Evolutionary conservation across 2,329 filamentous ascomycete genomes (phyloP).

Genomic region (Allantophomopsis cytisporea): DNA sequence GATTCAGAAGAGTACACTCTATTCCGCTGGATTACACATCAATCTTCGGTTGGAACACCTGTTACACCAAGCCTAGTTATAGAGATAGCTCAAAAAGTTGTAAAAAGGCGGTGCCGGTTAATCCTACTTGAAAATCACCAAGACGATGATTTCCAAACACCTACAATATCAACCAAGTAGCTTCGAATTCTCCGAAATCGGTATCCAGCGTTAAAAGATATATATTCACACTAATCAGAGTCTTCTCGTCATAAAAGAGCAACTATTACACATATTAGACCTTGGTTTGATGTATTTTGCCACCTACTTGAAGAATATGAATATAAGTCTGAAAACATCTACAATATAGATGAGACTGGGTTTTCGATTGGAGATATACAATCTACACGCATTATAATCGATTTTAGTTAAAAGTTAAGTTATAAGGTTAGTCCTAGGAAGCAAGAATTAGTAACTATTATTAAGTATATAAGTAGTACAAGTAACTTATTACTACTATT

Average conservation of each 20-base stretch:
- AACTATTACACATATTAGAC: not conserved
- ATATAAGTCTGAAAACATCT: not conserved
- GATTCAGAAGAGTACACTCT: not conserved
- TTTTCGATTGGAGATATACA: not conserved
- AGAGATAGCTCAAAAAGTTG: not conserved
- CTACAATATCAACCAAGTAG: not conserved
- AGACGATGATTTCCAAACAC: not conserved
- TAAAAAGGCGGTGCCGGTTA: not conserved
- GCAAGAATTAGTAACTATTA: not conserved
- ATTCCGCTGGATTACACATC: not conserved
- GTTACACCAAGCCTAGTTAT: not conserved
- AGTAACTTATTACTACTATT: not conserved
- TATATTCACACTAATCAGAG: not conserved
- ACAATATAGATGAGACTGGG: constrained; percentile 1
- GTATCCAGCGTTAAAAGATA: not conserved
- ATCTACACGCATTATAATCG: constrained; percentile 1
- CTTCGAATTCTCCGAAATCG: not conserved
- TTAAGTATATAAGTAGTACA: not conserved
- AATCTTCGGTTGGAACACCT: not conserved
- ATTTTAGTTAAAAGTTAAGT: not conserved
- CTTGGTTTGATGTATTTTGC: not conserved
- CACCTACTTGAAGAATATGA: constrained; percentile 1
- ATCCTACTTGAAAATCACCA: no score
- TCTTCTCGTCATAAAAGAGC: not conserved
- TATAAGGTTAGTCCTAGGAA: not conserved